These are phyloP conservation scores for Penicillium cataractarum DNA, from an alignment of 495 filamentous ascomycete species.

Conservation along the genomic window DNA sequence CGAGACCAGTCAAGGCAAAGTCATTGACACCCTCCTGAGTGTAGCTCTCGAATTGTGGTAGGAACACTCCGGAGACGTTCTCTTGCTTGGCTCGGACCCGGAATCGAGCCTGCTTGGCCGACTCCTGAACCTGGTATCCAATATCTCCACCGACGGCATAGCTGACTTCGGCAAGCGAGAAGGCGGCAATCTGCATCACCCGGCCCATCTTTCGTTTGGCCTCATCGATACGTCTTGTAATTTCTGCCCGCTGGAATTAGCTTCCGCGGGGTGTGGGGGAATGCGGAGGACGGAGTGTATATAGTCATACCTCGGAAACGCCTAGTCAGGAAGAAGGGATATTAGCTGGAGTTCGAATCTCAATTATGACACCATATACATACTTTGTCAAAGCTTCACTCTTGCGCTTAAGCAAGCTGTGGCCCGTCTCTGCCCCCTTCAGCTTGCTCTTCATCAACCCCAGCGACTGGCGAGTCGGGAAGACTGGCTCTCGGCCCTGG, in stretches of 20 bases:
- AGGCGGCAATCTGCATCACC: slow-evolving; percentile 98
- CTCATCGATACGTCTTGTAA: slow-evolving; percentile 95
- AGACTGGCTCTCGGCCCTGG: slow-evolving; percentile 79
- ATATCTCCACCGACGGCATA: slow-evolving; percentile 97
- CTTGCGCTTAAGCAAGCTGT: slow-evolving; percentile 87
- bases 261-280: slow-evolving; percentile 27
- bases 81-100: slow-evolving; percentile 92
- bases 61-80: slow-evolving; percentile 94
- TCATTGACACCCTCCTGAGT: slow-evolving; percentile 86
- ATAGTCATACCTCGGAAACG: slow-evolving; percentile 78
- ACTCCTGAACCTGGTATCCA: slow-evolving; percentile 95
- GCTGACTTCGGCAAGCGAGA: slow-evolving; percentile 96
- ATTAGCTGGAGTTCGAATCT: neutral
- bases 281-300: slow-evolving; percentile 11
- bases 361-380: slow-evolving; percentile 21
- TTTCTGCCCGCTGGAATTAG: slow-evolving; percentile 63
- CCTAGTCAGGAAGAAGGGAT: slow-evolving; percentile 44
- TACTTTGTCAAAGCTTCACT: slow-evolving; percentile 92
- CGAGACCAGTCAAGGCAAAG: slow-evolving; percentile 93
- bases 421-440: slow-evolving; percentile 91
- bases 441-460: slow-evolving; percentile 98
- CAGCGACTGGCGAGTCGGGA: slow-evolving; percentile 95
- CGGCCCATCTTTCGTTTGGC: slow-evolving; percentile 99
- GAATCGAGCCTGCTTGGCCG: slow-evolving; percentile 89
- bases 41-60: slow-evolving; percentile 89